Percentiles rank a stretch among this genome's conserved stretches.
Evolutionary conservation across 2,329 filamentous ascomycete genomes (phyloP).

Genomic region (Nigrospora oryzae): DNA sequence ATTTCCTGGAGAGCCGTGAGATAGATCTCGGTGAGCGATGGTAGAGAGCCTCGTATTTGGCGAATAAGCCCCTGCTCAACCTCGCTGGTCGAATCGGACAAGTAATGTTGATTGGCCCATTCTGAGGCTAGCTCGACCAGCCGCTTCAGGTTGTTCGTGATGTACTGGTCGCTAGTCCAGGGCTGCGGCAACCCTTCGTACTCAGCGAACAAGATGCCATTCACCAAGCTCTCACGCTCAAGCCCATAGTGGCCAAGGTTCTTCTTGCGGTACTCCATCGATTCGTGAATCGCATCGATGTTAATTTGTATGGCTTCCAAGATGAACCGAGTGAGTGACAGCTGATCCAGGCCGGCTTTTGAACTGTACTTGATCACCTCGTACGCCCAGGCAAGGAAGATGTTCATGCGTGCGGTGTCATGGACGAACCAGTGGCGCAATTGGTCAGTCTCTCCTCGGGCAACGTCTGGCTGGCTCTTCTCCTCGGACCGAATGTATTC

Average conservation of each 20-base stretch:
- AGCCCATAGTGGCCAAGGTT: slow-evolving; percentile 69
- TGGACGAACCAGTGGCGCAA: slow-evolving; percentile 83
- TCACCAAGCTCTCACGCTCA: slow-evolving; percentile 52
- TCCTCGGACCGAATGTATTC: slow-evolving; percentile 68
- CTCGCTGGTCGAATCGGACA: slow-evolving; percentile 17
- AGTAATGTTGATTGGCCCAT: slow-evolving; percentile 42
- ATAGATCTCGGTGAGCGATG: slow-evolving; percentile 44
- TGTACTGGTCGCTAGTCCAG: slow-evolving; percentile 70
- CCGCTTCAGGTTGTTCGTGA: slow-evolving; percentile 54
- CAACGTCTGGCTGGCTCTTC: slow-evolving; percentile 57
- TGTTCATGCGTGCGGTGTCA: slow-evolving; percentile 63
- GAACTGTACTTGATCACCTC: slow-evolving; percentile 68
- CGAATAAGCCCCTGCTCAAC: slow-evolving; percentile 28
- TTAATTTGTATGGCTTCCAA: slow-evolving; percentile 60
- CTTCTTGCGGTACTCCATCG: slow-evolving; percentile 62
- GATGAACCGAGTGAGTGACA: slow-evolving; percentile 44
- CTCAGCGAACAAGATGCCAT: slow-evolving; percentile 53
- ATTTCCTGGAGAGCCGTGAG: slow-evolving; percentile 45
- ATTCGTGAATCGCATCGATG: slow-evolving; percentile 61
- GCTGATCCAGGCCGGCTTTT: slow-evolving; percentile 49
- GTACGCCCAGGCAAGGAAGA: slow-evolving; percentile 72
- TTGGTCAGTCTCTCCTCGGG: slow-evolving; percentile 64
- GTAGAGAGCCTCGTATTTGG: slow-evolving; percentile 38
- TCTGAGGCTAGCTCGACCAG: slow-evolving; percentile 48
- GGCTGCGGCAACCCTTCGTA: slow-evolving; percentile 68